Conservation (phyloP, 2,329 filamentous ascomycete genomes). For the Aurifilum marmelostoma region DNA sequence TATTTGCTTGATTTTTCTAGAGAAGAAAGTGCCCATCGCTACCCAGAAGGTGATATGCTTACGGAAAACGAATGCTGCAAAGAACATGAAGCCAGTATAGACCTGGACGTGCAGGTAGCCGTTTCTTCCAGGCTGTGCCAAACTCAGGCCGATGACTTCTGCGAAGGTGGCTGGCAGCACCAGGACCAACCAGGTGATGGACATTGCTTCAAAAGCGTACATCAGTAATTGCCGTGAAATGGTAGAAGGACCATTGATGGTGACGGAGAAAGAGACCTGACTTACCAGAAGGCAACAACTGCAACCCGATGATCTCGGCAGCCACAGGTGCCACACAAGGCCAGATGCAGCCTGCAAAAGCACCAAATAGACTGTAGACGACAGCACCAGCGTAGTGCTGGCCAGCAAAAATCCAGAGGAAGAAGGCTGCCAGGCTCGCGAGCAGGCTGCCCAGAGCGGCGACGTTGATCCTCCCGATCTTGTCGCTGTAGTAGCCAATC, state of each 20-base stretch:
- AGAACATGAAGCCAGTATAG: conserved; percentile 64
- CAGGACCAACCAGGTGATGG: conserved; percentile 72
- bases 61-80: conserved; percentile 55
- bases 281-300: conserved; percentile 65
- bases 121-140: conserved; percentile 47
- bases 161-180: conserved; percentile 72
- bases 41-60: conserved; percentile 28
- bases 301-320: conserved; percentile 74
- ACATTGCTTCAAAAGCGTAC: conserved; percentile 49
- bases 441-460: conserved; percentile 66
- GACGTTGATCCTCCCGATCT: conserved; percentile 73
- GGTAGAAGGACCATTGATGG: too few relatives aligned
- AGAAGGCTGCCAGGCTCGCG: conserved; percentile 66
- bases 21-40: neutral
- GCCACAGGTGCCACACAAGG: conserved; percentile 69
- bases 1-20: conserved; percentile 1
- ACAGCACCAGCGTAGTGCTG: conserved; percentile 67
- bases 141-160: conserved; percentile 64
- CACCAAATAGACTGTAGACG: conserved; percentile 71
- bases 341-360: conserved; percentile 73
- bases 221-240: neutral
- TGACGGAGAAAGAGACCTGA: neutral
- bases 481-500: conserved; percentile 74
- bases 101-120: conserved; percentile 59
- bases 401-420: conserved; percentile 74